Conservation (phyloP, 306 rosid species). For the Glycine soja region DNA sequence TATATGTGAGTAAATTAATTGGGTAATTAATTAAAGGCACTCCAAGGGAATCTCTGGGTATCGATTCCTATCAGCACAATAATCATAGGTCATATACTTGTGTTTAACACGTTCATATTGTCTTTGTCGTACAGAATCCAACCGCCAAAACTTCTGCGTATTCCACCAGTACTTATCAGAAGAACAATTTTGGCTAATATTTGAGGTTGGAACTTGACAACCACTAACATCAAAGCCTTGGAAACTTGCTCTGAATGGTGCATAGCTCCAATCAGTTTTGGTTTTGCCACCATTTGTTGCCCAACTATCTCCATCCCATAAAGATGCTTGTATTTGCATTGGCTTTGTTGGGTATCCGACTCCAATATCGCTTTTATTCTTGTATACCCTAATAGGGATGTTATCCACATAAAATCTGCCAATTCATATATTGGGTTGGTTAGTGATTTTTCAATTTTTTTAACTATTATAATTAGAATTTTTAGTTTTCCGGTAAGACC, state of each 20-base stretch:
- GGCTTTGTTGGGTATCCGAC: slow-evolving; percentile 55
- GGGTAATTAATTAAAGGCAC: slow-evolving; percentile 39
- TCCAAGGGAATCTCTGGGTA: slow-evolving; percentile 55
- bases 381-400: slow-evolving; percentile 58
- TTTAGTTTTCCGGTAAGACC: no score
- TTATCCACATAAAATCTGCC: slow-evolving; percentile 59
- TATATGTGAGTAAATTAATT: neutral
- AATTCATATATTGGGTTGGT: neutral
- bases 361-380: slow-evolving; percentile 47
- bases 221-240: slow-evolving; percentile 55
- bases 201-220: slow-evolving; percentile 43
- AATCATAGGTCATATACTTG: slow-evolving; percentile 56
- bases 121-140: slow-evolving; percentile 30
- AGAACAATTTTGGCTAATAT: slow-evolving; percentile 36
- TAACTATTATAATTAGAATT: no score
- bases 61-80: slow-evolving; percentile 54
- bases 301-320: slow-evolving; percentile 69
- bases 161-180: slow-evolving; percentile 59
- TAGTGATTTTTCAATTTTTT: neutral
- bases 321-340: slow-evolving; percentile 55
- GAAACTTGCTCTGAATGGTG: slow-evolving; percentile 64
- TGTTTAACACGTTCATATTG: slow-evolving; percentile 46
- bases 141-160: slow-evolving; percentile 34
- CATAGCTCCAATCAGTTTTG: slow-evolving; percentile 56
- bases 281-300: slow-evolving; percentile 64